Evolutionary conservation across 495 filamentous ascomycete genomes (phyloP).

Genomic region (Xylaria telfairii): DNA sequence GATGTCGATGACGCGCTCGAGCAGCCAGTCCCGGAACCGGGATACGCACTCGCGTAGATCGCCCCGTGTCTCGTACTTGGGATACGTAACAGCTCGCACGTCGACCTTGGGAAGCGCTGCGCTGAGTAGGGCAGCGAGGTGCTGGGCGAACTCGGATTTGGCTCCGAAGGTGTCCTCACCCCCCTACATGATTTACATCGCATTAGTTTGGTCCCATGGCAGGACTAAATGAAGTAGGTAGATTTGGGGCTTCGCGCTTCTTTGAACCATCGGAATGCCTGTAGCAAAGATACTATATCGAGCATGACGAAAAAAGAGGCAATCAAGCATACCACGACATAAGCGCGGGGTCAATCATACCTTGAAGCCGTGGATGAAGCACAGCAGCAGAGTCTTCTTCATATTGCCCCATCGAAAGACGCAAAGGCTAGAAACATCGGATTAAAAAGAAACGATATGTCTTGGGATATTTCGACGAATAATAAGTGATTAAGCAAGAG

Average conservation of each 20-base stretch:
- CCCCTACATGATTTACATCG: conserved; percentile 60
- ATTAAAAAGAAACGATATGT: not conserved
- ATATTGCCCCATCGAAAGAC: conserved; percentile 56
- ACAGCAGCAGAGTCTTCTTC: conserved; percentile 88
- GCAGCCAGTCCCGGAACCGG: conserved; percentile 88
- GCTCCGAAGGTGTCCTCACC: conserved; percentile 83
- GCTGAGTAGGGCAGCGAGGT: conserved; percentile 72
- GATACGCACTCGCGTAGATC: conserved; percentile 81
- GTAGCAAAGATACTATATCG: not conserved
- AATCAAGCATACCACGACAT: not conserved
- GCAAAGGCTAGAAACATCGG: not conserved
- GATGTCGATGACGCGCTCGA: conserved; percentile 90
- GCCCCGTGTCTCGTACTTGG: conserved; percentile 89
- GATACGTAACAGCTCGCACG: conserved; percentile 77
- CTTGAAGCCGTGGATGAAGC: conserved; percentile 98
- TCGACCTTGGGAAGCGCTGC: conserved; percentile 75
- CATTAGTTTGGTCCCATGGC: not conserved
- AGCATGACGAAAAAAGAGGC: not conserved
- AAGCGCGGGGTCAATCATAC: conserved; percentile 50
- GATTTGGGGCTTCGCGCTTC: not conserved
- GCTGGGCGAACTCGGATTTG: conserved; percentile 68
- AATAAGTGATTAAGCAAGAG: conserved; percentile 2
- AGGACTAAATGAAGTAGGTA: not conserved
- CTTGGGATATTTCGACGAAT: not conserved
- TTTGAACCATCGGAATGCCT: not conserved